Conservation (phyloP, 306 rosid species). For the Rosa chinensis region DNA sequence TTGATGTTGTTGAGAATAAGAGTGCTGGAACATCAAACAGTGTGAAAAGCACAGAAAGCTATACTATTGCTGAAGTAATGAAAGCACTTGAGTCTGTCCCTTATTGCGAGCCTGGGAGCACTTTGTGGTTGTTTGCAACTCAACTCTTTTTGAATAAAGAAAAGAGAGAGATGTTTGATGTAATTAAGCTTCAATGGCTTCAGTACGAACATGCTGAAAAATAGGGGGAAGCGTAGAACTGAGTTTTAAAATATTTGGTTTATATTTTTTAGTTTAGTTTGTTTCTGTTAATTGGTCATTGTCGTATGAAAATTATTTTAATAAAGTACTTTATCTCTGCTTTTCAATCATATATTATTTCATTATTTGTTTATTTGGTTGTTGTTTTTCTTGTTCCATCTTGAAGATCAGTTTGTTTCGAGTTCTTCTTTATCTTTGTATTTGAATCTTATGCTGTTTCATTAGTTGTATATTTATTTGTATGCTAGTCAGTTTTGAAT, state of each 20-base stretch:
- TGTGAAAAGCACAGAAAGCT: not conserved
- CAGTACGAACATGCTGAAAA: not conserved
- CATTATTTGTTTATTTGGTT: too few relatives aligned
- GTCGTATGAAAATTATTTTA: too few relatives aligned
- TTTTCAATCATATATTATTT: too few relatives aligned
- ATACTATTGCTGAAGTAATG: not conserved
- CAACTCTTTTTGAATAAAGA: not conserved
- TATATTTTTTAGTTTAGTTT: too few relatives aligned
- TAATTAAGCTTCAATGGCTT: not conserved
- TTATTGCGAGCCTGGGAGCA: not conserved
- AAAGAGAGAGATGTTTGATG: constrained; percentile 10
- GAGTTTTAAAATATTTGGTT: not conserved
- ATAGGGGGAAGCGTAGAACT: not conserved
- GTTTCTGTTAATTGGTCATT: not conserved
- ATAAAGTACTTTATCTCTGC: not conserved
- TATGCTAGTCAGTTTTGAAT: too few relatives aligned
- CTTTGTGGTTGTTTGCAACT: not conserved
- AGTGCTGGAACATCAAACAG: not conserved
- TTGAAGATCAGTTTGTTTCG: too few relatives aligned
- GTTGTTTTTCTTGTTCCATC: too few relatives aligned
- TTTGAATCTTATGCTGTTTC: too few relatives aligned
- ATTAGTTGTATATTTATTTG: too few relatives aligned
- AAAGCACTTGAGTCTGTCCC: not conserved
- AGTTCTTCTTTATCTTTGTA: too few relatives aligned
- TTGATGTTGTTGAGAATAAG: not conserved